Evolutionary conservation across 2,329 filamentous ascomycete species (phyloP).

Genomic region (Epichloe aotearoae): DNA sequence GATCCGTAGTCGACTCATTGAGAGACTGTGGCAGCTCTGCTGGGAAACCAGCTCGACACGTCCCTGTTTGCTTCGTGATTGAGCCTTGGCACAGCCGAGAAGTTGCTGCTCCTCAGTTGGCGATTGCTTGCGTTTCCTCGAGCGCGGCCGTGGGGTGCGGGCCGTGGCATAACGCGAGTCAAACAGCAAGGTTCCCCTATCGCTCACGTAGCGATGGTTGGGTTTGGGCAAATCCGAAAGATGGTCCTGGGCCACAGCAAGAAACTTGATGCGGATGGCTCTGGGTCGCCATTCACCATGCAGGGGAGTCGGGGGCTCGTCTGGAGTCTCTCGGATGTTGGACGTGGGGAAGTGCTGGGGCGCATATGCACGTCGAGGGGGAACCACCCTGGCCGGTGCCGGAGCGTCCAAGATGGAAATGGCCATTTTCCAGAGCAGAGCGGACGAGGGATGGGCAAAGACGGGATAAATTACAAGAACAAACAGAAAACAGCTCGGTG

Average conservation of each 20-base stretch:
- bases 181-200: slow-evolving; percentile 3
- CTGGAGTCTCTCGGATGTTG: slow-evolving; percentile 6
- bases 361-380: background rate
- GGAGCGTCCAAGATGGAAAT: slow-evolving; percentile 1
- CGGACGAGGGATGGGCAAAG: background rate
- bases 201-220: slow-evolving; percentile 7
- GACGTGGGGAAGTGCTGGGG: slow-evolving; percentile 8
- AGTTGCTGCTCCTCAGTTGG: background rate
- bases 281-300: background rate
- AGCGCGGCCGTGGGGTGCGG: background rate
- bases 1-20: slow-evolving; percentile 3
- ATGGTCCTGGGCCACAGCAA: slow-evolving; percentile 5
- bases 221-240: slow-evolving; percentile 6
- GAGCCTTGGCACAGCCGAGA: background rate
- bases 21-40: background rate
- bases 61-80: background rate
- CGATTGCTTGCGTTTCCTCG: background rate
- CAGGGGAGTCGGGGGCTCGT: background rate
- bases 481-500: background rate
- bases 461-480: background rate
- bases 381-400: background rate
- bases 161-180: slow-evolving; percentile 2
- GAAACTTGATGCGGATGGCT: background rate
- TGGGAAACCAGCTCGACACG: background rate
- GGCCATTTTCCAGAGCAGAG: too few relatives aligned